Base-by-base conservation (phyloP, 2,329 filamentous ascomycete genomes). In the Phaeomoniella chlamydospora region DNA sequence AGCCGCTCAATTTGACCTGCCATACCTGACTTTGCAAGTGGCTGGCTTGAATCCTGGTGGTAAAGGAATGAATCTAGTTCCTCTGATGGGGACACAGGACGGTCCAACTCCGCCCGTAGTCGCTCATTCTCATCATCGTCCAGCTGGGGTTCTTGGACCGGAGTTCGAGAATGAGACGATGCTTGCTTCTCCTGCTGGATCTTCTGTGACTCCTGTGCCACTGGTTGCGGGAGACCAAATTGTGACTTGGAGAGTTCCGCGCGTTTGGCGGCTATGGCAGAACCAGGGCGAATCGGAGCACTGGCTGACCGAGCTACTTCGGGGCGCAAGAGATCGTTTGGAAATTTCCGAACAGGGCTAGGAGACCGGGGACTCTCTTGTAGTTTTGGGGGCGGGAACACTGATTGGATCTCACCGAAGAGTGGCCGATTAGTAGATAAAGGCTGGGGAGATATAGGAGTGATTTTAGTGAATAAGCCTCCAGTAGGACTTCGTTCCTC, bases 1-100 rank as follows among this genome's bases (percentile, higher is more conserved):
- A 68, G 46, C 35, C 57, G 53, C 46, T 68, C 64, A 32, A 67
- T 62, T 44, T 67, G 62, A 5, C 62, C 63, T 1, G 63, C 59
- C 38, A 68, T 57, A 18, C 63, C 64, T 29, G 59, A 61, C 41
- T 65, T 64, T 32, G 51, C 52, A 5, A 57, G 59, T 34, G 59
- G 51, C 5, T 58, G 59, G 18, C 53, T 52, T 37, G 62, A 64
- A 37, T 64, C 58, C 35, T 65, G 62, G 38, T 65, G 62, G 12
- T 62, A 58, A 13, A 67, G 43, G 45, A 67, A 67, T n/a, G 62
- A 57, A 41, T 65, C 64, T 15, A 67, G 53, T 1, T 54, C 58
- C 32, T 57, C 54, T 11, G 55, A 57, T 2, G 62, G 58, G 22
- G 58, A 53, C 16, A 65, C 41, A 26, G 64, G 61, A 15, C 50